Base-by-base conservation (phyloP, 2,329 filamentous ascomycete species). In the Stemphylium vesicarium region DNA sequence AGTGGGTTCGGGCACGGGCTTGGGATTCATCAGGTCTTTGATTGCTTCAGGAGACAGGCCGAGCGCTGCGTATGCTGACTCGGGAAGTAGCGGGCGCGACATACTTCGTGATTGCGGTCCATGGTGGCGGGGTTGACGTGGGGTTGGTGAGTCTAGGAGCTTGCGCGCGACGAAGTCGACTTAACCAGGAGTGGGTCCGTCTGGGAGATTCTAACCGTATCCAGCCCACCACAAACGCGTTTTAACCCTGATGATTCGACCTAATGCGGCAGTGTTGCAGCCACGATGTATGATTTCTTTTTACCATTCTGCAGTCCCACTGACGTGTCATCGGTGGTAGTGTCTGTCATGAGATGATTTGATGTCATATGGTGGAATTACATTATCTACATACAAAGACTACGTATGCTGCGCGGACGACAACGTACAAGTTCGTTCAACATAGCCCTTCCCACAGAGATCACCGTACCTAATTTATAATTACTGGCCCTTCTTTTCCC, bases 31-130 rank as follows among this genome's bases (percentile, higher is more conserved):
- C 57, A 74, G 59, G 57, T 69, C 63, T 49, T 68, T 66, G 41
- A 75, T 62, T 35, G 66, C 64, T 38, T 67, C 61, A 43, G 65
- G 52, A 20, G 70, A 63, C 18, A 75, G 64, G 31, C 66, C 70
- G 53, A 75, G 72, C 49, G 63, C 70, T 57, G 64, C 65, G 52
- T 73, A 75, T 39, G 73, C 73, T 53, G 73, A 75, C 59, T 68
- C 64, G 53, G 73, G 73, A 54, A 75, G 70, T 59, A 61, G 59
- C 51, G 61, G 63, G 43, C 60, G 63, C 45, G 71, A 64, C 73
- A 74, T 74, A 61, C 61, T 70, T 56, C 59, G 57, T 62, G 52
- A 49, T 52, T 53, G 58, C 31, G 53, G 55, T 60, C 68, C 69
- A 72, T 74, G 54, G 35, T 66, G 67, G 53, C 48, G 50, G 60